Base-by-base conservation (phyloP, 768 basidiomycete genomes). In the Jaapia argillacea region DNA sequence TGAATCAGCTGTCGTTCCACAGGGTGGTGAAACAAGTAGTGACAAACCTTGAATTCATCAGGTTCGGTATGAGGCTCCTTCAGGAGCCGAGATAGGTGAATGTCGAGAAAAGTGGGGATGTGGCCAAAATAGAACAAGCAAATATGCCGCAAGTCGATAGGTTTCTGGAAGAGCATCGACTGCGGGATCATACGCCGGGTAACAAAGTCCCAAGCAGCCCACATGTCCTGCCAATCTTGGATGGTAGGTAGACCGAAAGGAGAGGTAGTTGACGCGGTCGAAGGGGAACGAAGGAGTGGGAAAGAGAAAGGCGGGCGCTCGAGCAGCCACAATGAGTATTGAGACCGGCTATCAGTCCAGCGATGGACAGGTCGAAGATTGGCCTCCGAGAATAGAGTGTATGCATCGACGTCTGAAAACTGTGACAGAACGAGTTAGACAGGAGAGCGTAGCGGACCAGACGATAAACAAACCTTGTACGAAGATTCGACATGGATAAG, bases 121-220 rank as follows among this genome's bases (percentile, higher is more conserved):
- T 98, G 96, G 0, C 94, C 94, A 10, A 89, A 56, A 61, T 97
- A 97, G 65, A 99, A 99, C n/a, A 98, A 71, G 55, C 91, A 94
- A 45, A 94, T 91, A 60, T 98, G 93, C 24, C 96, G 74, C 37
- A 98, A 67, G 55, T 96, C 82, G 48, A 98, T 97, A 3, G 94
- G 93, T 58, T 88, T 94, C 57, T 86, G 69, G 58, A 81, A 81
- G 21, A 94, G 68, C 84, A 97, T 86, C 22, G 79, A 74, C 16
- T 73, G 66, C 0, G 91, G 83, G 43, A 97, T 90, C 91, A 97
- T 94, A 38, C 71, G 72, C 45, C 77, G 67, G 10, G 86, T 88
- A 39, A 93, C 67, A 37, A 71, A 77, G 58, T 97, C 91, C 94
- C 93, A 99, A 2, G 75, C 73, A 1, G 77, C 73, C 93, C 94